Base-by-base conservation (phyloP, 2,329 filamentous ascomycete species). In the Phyllosticta citriasiana region DNA sequence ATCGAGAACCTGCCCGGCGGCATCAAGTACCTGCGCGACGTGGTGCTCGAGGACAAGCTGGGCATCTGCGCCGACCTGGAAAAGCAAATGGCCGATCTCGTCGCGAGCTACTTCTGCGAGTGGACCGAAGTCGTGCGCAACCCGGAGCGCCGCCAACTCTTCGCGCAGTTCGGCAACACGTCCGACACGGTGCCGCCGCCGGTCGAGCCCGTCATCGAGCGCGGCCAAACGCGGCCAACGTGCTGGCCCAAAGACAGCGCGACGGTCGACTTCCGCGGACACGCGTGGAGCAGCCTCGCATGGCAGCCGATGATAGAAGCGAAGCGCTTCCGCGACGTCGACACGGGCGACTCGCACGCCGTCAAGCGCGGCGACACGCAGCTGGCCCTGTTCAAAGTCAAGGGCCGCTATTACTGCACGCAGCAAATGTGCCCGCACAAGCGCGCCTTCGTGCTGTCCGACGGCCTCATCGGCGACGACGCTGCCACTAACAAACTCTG, bases 351-450 rank as follows among this genome's bases (percentile, higher is more conserved):
- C 62, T 88, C 85, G 9, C 86, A 89, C 4, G 87, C 86, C 33
- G 79, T 96, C 74, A 94, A 95, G 78, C 84, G 89, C 53, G 89
- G 91, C 53, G 91, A 96, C 72, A 96, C 91, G 0, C 91, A 96
- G 73, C 82, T 96, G 1, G 91, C 91, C 7, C 78, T 96, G 59
- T 96, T 92, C 84, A 88, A 91, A 68, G 82, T 96, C 64, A 83
- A 84, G 59, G 91, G 90, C 22, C 83, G 82, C 59, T 95, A 87
- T 79, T 93, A 93, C 73, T 88, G 89, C 62, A 88, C 88, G 14
- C 91, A 96, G 76, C 90, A 96, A 71, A 96, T 96, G 91, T 96
- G 91, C 72, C 91, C 91, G 9, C 91, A 96, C 77, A 94, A 93
- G 76, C 87, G 91, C 10, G 87, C 91, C 0, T 96, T 96, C 69